Conservation (phyloP, 2,329 filamentous ascomycete genomes). For the Xylariaceae sp. region DNA sequence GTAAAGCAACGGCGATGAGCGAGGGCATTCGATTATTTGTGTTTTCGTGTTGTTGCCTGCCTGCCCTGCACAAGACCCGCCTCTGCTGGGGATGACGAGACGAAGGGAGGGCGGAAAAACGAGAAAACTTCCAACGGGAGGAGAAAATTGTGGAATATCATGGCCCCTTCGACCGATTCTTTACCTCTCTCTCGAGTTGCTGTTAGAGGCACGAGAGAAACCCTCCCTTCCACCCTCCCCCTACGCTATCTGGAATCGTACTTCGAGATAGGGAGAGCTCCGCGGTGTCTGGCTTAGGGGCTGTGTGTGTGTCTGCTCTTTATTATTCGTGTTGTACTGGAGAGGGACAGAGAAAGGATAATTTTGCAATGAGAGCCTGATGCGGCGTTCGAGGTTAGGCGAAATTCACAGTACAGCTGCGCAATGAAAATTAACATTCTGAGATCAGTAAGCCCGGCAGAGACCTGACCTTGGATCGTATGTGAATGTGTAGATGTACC, state of each 20-base stretch:
- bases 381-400: constrained; percentile 30
- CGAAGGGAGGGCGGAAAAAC: not conserved
- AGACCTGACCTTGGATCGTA: constrained; percentile 1
- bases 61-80: not conserved
- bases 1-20: constrained; percentile 9
- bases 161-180: not conserved
- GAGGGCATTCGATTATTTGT: not conserved
- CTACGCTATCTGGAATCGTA: not conserved
- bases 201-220: not conserved
- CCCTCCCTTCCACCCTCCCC: not conserved
- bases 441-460: constrained; percentile 22
- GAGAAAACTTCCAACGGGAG: not conserved
- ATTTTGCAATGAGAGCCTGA: constrained; percentile 21
- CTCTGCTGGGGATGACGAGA: not conserved
- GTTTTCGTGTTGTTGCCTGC: not conserved
- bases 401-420: constrained; percentile 8
- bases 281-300: constrained; percentile 1
- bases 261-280: not conserved
- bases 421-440: constrained; percentile 19
- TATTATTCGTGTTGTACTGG: constrained; percentile 11
- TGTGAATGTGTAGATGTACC: not conserved
- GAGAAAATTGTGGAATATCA: not conserved
- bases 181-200: not conserved
- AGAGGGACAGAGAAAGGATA: not conserved
- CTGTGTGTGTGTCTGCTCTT: not conserved